Conservation (phyloP, 139 green algal species). For the Raphidocelis subcapitata region DNA sequence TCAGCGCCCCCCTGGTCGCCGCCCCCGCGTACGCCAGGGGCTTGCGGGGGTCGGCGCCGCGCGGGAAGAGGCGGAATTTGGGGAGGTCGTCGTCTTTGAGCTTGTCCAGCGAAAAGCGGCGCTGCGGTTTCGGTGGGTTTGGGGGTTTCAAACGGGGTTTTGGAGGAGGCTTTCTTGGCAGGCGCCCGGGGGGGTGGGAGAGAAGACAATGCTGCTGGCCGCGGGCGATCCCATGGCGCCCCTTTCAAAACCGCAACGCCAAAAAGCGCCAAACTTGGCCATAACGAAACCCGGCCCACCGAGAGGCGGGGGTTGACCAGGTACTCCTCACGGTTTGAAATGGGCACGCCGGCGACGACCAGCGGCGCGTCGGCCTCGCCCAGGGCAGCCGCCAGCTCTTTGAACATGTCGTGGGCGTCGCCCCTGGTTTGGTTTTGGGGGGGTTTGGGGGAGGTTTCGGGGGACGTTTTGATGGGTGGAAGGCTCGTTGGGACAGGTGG, state of each 20-base stretch:
- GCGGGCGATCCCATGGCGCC: too few relatives aligned
- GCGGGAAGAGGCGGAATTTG: conserved; percentile 21
- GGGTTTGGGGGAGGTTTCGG: too few relatives aligned
- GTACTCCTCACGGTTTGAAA: conserved; percentile 23
- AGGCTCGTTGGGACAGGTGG: too few relatives aligned
- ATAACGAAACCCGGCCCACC: conserved; percentile 1
- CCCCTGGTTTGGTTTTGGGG: conserved; percentile 13
- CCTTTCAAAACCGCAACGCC: too few relatives aligned
- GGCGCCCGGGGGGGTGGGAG: not conserved
- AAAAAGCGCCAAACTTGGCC: too few relatives aligned
- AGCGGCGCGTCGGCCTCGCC: conserved; percentile 8
- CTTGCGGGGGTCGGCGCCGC: conserved; percentile 10
- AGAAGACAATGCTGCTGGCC: too few relatives aligned
- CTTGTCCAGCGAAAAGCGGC: conserved; percentile 2
- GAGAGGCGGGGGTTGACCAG: conserved; percentile 25
- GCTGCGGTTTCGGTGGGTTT: not conserved
- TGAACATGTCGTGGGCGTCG: conserved; percentile 26
- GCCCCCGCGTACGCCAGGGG: conserved; percentile 7
- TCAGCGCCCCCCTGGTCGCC: not conserved
- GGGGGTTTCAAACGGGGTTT: too few relatives aligned
- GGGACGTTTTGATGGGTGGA: too few relatives aligned
- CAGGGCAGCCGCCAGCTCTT: conserved; percentile 3
- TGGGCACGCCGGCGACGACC: conserved; percentile 23
- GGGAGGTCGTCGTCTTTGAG: conserved; percentile 22
- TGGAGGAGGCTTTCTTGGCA: not conserved